Percentiles rank a stretch among this genome's conserved stretches.
Evolutionary conservation across 345 rosid species (phyloP).

Genomic region (Streptanthus diversifolius): DNA sequence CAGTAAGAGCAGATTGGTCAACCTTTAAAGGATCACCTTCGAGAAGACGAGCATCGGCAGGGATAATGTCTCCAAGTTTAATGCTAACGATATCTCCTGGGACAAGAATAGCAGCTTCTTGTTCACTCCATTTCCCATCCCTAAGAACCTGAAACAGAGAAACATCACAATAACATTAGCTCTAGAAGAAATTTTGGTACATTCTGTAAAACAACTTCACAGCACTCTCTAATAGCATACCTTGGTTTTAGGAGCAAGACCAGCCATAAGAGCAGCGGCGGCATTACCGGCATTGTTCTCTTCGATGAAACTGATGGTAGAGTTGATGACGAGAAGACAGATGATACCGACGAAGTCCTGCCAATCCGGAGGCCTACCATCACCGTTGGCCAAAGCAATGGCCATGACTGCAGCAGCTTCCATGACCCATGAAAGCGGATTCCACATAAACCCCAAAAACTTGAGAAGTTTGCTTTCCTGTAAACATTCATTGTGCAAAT

Average conservation of each 20-base stretch:
- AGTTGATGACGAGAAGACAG: slow-evolving; percentile 72
- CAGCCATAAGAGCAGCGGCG: slow-evolving; percentile 93
- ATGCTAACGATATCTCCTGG: slow-evolving; percentile 89
- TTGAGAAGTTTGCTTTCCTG: slow-evolving; percentile 78
- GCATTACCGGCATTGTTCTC: slow-evolving; percentile 95
- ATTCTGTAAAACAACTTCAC: background rate
- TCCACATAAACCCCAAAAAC: slow-evolving; percentile 94
- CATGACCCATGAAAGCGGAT: slow-evolving; percentile 93
- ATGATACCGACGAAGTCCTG: slow-evolving; percentile 89
- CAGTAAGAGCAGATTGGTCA: slow-evolving; percentile 87
- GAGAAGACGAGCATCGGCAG: slow-evolving; percentile 91
- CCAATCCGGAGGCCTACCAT: slow-evolving; percentile 77
- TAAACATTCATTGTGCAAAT: background rate
- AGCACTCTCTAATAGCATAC: slow-evolving; percentile 27
- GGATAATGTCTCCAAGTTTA: slow-evolving; percentile 84
- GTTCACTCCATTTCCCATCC: slow-evolving; percentile 73
- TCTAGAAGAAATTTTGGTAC: background rate
- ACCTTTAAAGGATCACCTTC: slow-evolving; percentile 88
- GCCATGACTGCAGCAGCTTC: slow-evolving; percentile 92
- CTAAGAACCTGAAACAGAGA: slow-evolving; percentile 55
- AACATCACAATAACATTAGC: slow-evolving; percentile 17
- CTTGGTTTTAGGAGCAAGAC: slow-evolving; percentile 96
- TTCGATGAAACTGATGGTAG: slow-evolving; percentile 87
- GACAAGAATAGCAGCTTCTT: slow-evolving; percentile 77
- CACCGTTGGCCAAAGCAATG: slow-evolving; percentile 78